Percentiles rank a stretch among this genome's conserved stretches.
Evolutionary conservation across 306 rosid genomes (phyloP).

Genomic region (Aeschynomene evenia): DNA sequence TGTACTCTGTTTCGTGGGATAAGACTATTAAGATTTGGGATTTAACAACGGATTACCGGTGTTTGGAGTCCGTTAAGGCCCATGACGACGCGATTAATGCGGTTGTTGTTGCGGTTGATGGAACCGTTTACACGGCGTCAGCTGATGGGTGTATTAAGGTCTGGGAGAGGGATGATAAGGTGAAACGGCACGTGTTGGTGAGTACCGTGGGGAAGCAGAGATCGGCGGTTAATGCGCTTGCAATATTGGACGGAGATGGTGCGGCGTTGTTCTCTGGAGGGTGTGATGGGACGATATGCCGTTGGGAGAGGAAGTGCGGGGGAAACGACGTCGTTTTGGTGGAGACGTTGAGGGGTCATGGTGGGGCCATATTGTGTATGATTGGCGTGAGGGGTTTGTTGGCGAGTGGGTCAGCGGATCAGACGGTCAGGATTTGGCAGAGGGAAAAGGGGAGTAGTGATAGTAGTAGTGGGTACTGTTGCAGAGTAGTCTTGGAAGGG

Average conservation of each 20-base stretch:
- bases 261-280: slow-evolving; percentile 43
- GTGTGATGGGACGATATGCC: slow-evolving; percentile 34
- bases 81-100: slow-evolving; percentile 70
- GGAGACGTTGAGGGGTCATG: slow-evolving; percentile 49
- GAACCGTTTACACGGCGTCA: slow-evolving; percentile 60
- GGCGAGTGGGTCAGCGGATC: slow-evolving; percentile 61
- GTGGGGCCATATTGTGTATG: slow-evolving; percentile 53
- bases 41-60: slow-evolving; percentile 30
- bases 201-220: slow-evolving; percentile 30
- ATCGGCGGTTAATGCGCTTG: slow-evolving; percentile 43
- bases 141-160: slow-evolving; percentile 56
- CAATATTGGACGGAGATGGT: slow-evolving; percentile 35
- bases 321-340: slow-evolving; percentile 11
- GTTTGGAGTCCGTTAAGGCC: slow-evolving; percentile 59
- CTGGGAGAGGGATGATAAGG: slow-evolving; percentile 50
- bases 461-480: slow-evolving; percentile 18
- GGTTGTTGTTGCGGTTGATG: slow-evolving; percentile 34
- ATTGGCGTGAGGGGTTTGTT: slow-evolving; percentile 38
- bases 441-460: slow-evolving; percentile 1
- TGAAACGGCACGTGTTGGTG: slow-evolving; percentile 31
- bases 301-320: slow-evolving; percentile 41
- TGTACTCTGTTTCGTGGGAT: slow-evolving; percentile 71
- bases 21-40: slow-evolving; percentile 63
- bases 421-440: slow-evolving; percentile 67
- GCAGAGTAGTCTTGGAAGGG: slow-evolving; percentile 48